These are phyloP conservation scores for Gossypium longicalyx DNA, from an alignment of 345 rosid species.

Conservation along the genomic window DNA sequence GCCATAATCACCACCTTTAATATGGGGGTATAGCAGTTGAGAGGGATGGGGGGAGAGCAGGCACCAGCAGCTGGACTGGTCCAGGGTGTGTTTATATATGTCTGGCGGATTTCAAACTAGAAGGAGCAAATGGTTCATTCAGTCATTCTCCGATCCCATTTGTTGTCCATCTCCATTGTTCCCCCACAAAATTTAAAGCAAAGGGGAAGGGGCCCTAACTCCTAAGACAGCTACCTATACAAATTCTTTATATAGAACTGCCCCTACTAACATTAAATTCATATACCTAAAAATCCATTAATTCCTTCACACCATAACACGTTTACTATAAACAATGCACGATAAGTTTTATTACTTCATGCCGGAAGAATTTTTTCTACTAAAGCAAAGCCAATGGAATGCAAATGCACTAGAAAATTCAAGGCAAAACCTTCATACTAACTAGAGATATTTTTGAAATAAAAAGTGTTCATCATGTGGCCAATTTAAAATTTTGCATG, in stretches of 20 bases:
- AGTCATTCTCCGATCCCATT: background rate
- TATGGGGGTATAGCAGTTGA: background rate
- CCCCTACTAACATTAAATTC: background rate
- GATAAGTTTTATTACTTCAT: no score
- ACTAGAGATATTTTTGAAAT: no score
- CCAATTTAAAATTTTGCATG: no score
- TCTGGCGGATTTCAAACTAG: background rate
- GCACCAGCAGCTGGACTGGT: background rate
- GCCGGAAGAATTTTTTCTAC: no score
- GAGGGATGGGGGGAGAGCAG: background rate
- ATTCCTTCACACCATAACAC: no score
- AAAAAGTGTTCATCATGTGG: no score
- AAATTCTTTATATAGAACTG: background rate
- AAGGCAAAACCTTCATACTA: no score
- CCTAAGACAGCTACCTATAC: background rate
- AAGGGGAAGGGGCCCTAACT: background rate
- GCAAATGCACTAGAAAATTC: no score
- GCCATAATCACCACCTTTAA: background rate
- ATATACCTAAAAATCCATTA: background rate
- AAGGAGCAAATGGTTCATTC: background rate
- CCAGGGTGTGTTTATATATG: background rate
- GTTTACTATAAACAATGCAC: no score
- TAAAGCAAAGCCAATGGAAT: no score
- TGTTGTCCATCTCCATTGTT: background rate
- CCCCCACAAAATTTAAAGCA: constrained; percentile 6